A percentile compares a stretch with the other conserved stretches of the same genome.
phyloP scores from a whole-genome alignment of 768 basidiomycete genomes.

The Artomyces pyxidatus region DNA sequence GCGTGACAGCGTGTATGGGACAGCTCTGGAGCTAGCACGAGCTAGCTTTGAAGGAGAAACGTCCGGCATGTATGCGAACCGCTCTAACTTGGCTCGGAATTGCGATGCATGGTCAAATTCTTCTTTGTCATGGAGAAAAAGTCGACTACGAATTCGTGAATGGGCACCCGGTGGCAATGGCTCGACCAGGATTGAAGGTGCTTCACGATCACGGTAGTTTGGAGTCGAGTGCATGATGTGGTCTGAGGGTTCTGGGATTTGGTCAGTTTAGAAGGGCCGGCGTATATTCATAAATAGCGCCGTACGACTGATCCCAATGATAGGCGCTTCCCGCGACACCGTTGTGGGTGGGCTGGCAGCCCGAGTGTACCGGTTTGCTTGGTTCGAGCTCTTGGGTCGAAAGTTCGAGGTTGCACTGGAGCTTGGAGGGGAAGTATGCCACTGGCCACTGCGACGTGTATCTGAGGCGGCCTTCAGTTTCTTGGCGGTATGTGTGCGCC shows the following conservation, averaged over 20 bases:
- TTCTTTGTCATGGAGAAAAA: background rate
- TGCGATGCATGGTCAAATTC: background rate
- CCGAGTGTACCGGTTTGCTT: too few species aligned
- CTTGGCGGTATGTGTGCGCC: constrained; percentile 14
- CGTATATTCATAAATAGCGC: background rate
- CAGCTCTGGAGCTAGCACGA: background rate
- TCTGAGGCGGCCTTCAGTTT: constrained; percentile 19
- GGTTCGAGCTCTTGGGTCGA: too few species aligned
- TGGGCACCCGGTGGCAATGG: too few species aligned
- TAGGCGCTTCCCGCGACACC: background rate
- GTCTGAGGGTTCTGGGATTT: too few species aligned
- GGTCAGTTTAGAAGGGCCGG: too few species aligned
- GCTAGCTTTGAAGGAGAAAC: background rate
- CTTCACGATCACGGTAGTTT: too few species aligned
- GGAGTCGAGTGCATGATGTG: too few species aligned
- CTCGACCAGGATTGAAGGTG: too few species aligned
- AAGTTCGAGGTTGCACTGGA: too few species aligned
- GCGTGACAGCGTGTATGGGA: background rate
- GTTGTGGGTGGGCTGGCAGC: background rate
- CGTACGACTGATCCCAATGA: constrained; percentile 15
- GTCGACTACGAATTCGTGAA: too few species aligned
- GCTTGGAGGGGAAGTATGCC: background rate
- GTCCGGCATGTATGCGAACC: background rate
- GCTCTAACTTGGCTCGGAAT: background rate
- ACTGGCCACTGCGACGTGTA: too few species aligned